Conservation (phyloP, 495 filamentous ascomycete species). For the Recurvomyces mirabilis region DNA sequence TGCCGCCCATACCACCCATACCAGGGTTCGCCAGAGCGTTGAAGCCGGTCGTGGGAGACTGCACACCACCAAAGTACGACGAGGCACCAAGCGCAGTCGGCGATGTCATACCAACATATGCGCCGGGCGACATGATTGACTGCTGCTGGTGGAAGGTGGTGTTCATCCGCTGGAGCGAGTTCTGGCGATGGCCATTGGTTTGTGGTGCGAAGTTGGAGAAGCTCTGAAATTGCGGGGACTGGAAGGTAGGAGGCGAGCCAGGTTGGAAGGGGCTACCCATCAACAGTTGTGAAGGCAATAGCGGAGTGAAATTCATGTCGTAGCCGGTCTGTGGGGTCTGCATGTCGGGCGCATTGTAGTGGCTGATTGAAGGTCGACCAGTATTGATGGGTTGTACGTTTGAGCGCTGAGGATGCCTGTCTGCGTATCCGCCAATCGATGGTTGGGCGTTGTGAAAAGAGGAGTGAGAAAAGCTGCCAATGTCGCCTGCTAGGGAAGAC, state of each 20-base stretch:
- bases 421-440: conserved; percentile 60
- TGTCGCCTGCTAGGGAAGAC: conserved; percentile 56
- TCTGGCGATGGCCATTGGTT: conserved; percentile 41
- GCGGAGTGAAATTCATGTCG: conserved; percentile 96
- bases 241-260: conserved; percentile 79
- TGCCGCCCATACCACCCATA: conserved; percentile 47
- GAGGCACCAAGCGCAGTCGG: conserved; percentile 61
- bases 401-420: conserved; percentile 67
- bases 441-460: conserved; percentile 70
- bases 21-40: conserved; percentile 43
- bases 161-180: conserved; percentile 44
- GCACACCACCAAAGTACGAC: conserved; percentile 63
- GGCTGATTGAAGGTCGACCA: conserved; percentile 39
- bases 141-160: conserved; percentile 55
- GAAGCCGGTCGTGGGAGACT: conserved; percentile 74
- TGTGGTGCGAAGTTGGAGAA: conserved; percentile 64
- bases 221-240: conserved; percentile 80
- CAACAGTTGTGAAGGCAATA: conserved; percentile 86
- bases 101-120: conserved; percentile 58
- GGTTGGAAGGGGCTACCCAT: conserved; percentile 95
- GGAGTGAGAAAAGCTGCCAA: conserved; percentile 83
- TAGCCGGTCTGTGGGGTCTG: conserved; percentile 76
- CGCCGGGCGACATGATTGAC: conserved; percentile 53
- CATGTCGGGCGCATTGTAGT: conserved; percentile 56
- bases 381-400: conserved; percentile 96